A percentile compares a stretch with the other conserved stretches of the same genome.
Evolutionary conservation across 257 asterid genomes (phyloP).

Genomic region (Jacaranda mimosifolia): DNA sequence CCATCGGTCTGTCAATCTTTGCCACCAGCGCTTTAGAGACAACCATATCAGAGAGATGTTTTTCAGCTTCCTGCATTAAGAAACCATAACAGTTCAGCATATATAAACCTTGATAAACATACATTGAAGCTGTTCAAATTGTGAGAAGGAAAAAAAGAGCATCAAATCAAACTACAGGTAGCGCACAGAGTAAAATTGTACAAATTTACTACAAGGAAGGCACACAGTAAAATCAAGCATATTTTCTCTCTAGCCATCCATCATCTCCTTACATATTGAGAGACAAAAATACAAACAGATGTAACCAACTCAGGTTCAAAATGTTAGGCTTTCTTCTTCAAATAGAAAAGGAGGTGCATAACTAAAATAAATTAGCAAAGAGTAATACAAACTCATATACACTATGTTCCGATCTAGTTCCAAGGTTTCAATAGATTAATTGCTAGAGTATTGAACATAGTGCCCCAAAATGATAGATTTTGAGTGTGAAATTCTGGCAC

Average conservation of each 20-base stretch:
- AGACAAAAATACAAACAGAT: neutral
- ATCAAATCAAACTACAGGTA: neutral
- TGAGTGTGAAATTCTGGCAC: neutral
- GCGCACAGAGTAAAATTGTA: neutral
- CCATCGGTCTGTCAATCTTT: constrained; percentile 89
- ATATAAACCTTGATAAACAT: neutral
- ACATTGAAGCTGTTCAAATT: too few species aligned
- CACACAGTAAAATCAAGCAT: neutral
- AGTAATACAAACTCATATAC: neutral
- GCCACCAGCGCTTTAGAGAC: constrained; percentile 89
- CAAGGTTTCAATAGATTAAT: neutral
- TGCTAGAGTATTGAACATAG: neutral
- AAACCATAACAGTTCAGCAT: neutral
- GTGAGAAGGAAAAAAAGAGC: too few species aligned
- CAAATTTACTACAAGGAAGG: neutral
- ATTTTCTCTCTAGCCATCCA: neutral
- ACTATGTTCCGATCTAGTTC: constrained; percentile 5
- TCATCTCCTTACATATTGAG: neutral
- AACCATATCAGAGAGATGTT: constrained; percentile 95
- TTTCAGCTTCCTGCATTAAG: constrained; percentile 77
- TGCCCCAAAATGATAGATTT: neutral
- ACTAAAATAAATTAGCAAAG: neutral
- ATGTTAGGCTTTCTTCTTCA: neutral
- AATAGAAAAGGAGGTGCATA: neutral
- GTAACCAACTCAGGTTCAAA: neutral